Evolutionary conservation across 192 early-diverging fungal genomes (phyloP), one percentile per base, ranked within the genome.

Genomic region (Oehlia diaphana): DNA sequence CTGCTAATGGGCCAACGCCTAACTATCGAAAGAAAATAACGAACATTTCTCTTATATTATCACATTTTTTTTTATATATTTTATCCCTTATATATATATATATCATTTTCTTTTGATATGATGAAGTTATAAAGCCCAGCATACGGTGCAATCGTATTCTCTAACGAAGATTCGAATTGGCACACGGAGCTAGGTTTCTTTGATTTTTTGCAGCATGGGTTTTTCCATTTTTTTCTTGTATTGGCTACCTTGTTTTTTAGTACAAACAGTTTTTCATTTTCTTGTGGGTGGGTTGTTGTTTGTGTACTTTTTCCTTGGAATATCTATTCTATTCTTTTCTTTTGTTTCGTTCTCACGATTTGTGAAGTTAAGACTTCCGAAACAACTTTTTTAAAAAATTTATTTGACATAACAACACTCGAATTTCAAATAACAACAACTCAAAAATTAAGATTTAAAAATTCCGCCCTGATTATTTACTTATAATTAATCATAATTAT

Each of bases 111-210:
- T 16, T n/a, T 19, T 28, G 8, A 10, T 72, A 72, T 72, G 71
- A n/a, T 72, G 71, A 72, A 72, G 71, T 5, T n/a, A 72, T 31
- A 50, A 47, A 72, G 71, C 71, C 26, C 10, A 21, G 71, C 26
- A 72, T 14, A 72, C 71, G 44, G 71, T 72, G 71, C 71, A 72
- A 72, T 8, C 12, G 26, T 53, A 69, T 72, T 72, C 44, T 72
- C 71, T 31, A 4, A 72, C 0, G 71, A 72, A 72, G 71, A 26
- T 53, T 9, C 23, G 71, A 13, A 50, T 26, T 21, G 71, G 71
- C 71, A 72, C 71, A 72, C 71, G 71, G 71, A 72, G 71, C 71
- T 72, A 72, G 71, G 47, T 72, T 72, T 72, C 42, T 50, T 72
- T 37, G 39, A 14, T 16, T 26, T 49, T 72, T 72, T 72, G 71